Conservation (phyloP, 2,329 filamentous ascomycete species). For the Venturiaceae sp. region DNA sequence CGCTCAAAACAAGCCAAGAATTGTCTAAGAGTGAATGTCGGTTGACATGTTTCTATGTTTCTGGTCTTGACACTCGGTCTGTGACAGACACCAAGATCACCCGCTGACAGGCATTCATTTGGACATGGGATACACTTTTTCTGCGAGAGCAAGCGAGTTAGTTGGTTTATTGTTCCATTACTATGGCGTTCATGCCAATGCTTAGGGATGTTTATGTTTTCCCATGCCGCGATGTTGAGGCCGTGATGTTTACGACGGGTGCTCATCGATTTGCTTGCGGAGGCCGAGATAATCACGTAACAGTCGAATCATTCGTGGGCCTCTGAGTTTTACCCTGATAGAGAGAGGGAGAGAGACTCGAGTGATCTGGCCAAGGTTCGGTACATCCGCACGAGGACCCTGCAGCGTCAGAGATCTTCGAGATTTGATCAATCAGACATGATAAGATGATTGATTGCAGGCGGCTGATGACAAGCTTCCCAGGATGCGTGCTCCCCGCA, state of each 20-base stretch:
- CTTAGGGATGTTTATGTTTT: neutral
- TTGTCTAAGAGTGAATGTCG: neutral
- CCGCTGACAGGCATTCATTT: neutral
- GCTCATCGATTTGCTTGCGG: too few relatives aligned
- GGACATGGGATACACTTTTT: neutral
- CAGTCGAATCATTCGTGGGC: neutral
- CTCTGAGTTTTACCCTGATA: neutral
- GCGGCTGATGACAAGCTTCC: neutral
- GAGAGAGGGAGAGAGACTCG: neutral
- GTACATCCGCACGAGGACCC: neutral
- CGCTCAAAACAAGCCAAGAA: slow-evolving; percentile 5
- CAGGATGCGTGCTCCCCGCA: neutral
- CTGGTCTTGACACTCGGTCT: slow-evolving; percentile 4
- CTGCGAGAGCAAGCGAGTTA: neutral
- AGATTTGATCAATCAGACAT: neutral
- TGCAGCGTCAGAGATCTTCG: neutral
- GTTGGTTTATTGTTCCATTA: neutral
- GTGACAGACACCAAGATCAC: neutral
- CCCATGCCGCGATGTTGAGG: neutral
- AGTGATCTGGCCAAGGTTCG: neutral
- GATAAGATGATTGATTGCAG: too few relatives aligned
- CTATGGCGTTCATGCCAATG: neutral
- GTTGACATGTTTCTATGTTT: slow-evolving; percentile 8
- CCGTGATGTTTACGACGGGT: neutral
- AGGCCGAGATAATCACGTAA: neutral